Evolutionary conservation across 2,329 filamentous ascomycete genomes (phyloP), one percentile per base, ranked within the genome.

Genomic region (Xylariaceae sp.): DNA sequence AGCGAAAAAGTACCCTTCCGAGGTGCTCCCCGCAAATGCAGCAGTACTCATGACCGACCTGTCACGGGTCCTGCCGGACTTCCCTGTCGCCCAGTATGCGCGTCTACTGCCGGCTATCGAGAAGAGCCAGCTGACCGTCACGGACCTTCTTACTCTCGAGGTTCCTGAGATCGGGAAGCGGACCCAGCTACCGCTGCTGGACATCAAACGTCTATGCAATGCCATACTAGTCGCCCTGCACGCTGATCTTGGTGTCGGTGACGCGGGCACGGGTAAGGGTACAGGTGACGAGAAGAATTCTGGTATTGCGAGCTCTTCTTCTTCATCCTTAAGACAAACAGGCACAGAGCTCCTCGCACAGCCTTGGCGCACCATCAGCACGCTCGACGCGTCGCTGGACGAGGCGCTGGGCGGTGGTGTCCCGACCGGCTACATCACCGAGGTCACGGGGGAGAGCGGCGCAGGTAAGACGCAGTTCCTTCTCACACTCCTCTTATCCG

Each of bases 391-490:
- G 46, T 75, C 76, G 33, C 79, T 99, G 28, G 94, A 99, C 64
- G 72, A 71, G 7, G 76, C 75, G 2, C 80, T 98, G 34, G 85
- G 84, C 58, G 94, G 93, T 44, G 95, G 95, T 17, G 83, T 98
- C 53, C 90, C 89, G 1, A 82, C 87, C 2, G 90, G 92, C 43
- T 89, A 89, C 74, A 80, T 99, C 69, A 92, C 91, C 6, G 95
- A 99, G 73, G 82, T 99, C 59, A 90, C 92, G 1, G 95, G 95
- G 56, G 95, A 98, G 78, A 96, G 92, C 63, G 95, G 93, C 67
- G 90, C 88, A 64, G 95, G 94, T 69, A 99, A 99, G 82, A 97
- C 95, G 1, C 95, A 99, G 74, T 86, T 97, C 69, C 87, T 98
- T 24, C 84, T 98, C 24, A 87, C 88, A 19, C 83, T 99, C 24